These are phyloP conservation scores for Austroboletus novae-zelandiae DNA, from an alignment of 1,284 basidiomycete species.

Conservation along the genomic window DNA sequence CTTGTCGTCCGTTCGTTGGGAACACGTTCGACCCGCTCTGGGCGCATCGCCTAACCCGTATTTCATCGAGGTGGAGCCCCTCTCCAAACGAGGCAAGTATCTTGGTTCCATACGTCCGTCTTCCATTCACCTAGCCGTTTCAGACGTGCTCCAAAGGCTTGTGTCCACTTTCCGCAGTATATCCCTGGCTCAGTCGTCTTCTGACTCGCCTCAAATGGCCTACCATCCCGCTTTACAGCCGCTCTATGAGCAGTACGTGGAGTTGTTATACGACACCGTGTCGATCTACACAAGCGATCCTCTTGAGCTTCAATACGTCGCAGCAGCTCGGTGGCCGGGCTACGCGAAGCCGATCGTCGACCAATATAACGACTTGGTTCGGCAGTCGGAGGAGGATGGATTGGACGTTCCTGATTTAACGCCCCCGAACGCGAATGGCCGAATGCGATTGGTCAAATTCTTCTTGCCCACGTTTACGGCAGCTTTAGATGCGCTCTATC, in stretches of 20 bases:
- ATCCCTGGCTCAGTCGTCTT: constrained; percentile 26
- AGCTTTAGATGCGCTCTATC: constrained; percentile 65
- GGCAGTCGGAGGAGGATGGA: constrained; percentile 24
- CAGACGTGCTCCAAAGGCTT: constrained; percentile 33
- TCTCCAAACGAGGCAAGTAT: constrained; percentile 58
- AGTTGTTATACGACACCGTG: constrained; percentile 63
- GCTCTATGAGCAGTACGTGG: constrained; percentile 66
- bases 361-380: constrained; percentile 37
- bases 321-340: constrained; percentile 77
- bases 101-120: neutral
- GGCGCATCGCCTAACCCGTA: constrained; percentile 78
- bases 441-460: constrained; percentile 57
- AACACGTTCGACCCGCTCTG: constrained; percentile 65
- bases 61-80: constrained; percentile 59
- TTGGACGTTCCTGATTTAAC: constrained; percentile 28
- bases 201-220: constrained; percentile 28
- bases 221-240: constrained; percentile 56
- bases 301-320: constrained; percentile 72
- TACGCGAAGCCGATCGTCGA: constrained; percentile 68
- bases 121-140: neutral
- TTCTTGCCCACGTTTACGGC: constrained; percentile 59
- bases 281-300: constrained; percentile 66
- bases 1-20: constrained; percentile 70
- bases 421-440: constrained; percentile 52
- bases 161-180: constrained; percentile 24